Percentiles rank a stretch among this genome's conserved stretches.
Conservation (phyloP, 768 basidiomycete species). For the Phanerochaete carnosa region DNA sequence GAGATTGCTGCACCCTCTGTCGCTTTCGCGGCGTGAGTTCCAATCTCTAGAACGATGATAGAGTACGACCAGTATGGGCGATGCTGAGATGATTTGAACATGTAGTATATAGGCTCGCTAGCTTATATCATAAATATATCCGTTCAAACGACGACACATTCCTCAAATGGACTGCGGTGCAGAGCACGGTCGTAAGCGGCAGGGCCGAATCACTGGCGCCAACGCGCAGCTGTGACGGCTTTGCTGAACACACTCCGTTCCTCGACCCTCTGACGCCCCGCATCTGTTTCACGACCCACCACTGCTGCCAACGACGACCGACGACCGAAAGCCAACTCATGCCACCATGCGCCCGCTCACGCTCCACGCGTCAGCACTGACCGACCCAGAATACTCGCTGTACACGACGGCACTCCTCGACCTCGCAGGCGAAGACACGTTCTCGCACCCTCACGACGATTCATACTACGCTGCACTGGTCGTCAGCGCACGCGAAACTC, state of each 20-base stretch:
- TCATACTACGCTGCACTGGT: constrained; percentile 49
- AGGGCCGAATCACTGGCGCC: too few relatives aligned
- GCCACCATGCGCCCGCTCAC: constrained; percentile 44
- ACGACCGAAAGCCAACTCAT: neutral
- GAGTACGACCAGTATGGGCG: too few relatives aligned
- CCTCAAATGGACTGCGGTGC: neutral
- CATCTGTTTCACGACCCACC: neutral
- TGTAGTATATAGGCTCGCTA: too few relatives aligned
- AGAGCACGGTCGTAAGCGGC: neutral
- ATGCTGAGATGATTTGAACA: too few relatives aligned
- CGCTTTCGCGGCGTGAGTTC: too few relatives aligned
- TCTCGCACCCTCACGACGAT: constrained; percentile 28
- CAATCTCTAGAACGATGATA: too few relatives aligned
- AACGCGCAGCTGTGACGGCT: neutral
- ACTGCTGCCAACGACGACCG: neutral
- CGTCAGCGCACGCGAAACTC: constrained; percentile 61
- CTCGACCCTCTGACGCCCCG: neutral
- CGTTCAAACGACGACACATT: neutral
- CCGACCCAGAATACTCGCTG: constrained; percentile 63
- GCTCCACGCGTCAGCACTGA: constrained; percentile 75
- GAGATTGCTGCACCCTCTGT: too few relatives aligned
- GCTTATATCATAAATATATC: neutral
- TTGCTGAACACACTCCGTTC: neutral
- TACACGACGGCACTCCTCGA: constrained; percentile 61
- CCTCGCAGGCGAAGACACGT: constrained; percentile 23